These are phyloP conservation scores for Laburnicola sp. DNA, from an alignment of 2,329 filamentous ascomycete species.

Conservation along the genomic window DNA sequence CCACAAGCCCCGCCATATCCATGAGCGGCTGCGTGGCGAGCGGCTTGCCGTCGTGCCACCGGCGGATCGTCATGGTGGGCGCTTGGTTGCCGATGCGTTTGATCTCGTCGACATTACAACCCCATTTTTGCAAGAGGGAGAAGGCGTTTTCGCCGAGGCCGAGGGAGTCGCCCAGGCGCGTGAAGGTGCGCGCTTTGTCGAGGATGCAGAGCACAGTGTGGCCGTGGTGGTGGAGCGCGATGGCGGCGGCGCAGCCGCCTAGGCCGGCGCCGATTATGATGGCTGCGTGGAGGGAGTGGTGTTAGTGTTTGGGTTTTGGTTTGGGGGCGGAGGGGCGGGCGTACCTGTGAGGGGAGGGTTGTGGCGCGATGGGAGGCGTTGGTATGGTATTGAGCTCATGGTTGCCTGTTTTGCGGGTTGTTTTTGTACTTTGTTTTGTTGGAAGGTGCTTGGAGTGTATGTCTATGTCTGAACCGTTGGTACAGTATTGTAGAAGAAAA, in stretches of 20 bases:
- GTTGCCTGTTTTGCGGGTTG: neutral
- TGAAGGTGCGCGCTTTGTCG: slow-evolving; percentile 51
- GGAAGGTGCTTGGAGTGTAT: neutral
- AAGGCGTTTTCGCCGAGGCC: slow-evolving; percentile 55
- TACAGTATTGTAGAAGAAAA: neutral
- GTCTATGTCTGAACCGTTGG: neutral
- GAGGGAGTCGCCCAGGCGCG: slow-evolving; percentile 51
- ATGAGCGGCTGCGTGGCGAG: slow-evolving; percentile 54
- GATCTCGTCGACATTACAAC: slow-evolving; percentile 44
- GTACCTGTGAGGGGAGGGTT: slow-evolving; percentile 24
- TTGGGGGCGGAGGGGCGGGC: neutral
- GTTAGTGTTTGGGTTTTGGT: neutral
- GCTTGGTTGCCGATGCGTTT: slow-evolving; percentile 54
- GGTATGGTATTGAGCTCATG: slow-evolving; percentile 9
- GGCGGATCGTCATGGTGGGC: slow-evolving; percentile 53
- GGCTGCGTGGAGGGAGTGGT: slow-evolving; percentile 33
- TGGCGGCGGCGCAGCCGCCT: slow-evolving; percentile 53
- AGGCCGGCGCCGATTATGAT: slow-evolving; percentile 57
- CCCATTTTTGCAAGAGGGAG: slow-evolving; percentile 52
- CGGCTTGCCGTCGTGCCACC: slow-evolving; percentile 54
- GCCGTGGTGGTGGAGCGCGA: slow-evolving; percentile 54
- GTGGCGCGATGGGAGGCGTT: slow-evolving; percentile 15
- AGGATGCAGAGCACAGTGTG: slow-evolving; percentile 47
- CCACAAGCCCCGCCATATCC: slow-evolving; percentile 55
- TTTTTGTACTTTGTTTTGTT: neutral